Evolutionary conservation across 139 green algal genomes (phyloP).

Genomic region (Cymbomonas tetramitiformis): DNA sequence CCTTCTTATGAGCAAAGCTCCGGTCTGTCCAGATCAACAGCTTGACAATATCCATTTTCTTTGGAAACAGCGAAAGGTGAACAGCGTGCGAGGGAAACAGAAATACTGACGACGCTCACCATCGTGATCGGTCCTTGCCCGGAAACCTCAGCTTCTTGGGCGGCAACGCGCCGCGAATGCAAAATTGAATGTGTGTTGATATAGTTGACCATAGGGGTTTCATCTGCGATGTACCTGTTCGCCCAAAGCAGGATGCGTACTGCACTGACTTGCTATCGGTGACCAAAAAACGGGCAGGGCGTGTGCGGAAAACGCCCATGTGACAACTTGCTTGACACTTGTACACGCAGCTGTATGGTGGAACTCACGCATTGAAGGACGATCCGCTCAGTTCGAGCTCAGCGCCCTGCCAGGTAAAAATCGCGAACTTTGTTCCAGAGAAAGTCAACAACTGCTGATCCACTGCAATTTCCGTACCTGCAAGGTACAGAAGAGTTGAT

Average conservation of each 20-base stretch:
- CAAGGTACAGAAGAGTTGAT: no score
- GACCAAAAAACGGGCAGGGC: not conserved
- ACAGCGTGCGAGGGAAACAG: no score
- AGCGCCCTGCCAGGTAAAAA: conserved; percentile 63
- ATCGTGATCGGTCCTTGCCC: not conserved
- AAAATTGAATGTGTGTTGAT: conserved; percentile 54
- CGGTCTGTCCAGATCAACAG: no score
- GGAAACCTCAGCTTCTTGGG: not conserved
- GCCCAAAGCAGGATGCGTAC: conserved; percentile 6
- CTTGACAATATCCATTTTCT: no score
- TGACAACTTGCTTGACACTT: not conserved
- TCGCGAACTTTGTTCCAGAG: not conserved
- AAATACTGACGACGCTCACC: conserved; percentile 1
- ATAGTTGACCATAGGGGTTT: conserved; percentile 66
- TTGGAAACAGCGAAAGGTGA: no score
- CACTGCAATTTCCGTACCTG: not conserved
- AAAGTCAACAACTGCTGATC: not conserved
- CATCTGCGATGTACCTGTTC: conserved; percentile 52
- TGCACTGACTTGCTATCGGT: not conserved
- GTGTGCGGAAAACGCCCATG: not conserved
- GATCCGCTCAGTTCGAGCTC: conserved; percentile 35
- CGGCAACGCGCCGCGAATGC: conserved; percentile 24
- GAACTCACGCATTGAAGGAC: not conserved
- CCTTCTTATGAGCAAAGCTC: no score
- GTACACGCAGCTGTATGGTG: not conserved